Conservation (phyloP, 2,329 filamentous ascomycete species). For the Calcarisporium arbuscula region DNA sequence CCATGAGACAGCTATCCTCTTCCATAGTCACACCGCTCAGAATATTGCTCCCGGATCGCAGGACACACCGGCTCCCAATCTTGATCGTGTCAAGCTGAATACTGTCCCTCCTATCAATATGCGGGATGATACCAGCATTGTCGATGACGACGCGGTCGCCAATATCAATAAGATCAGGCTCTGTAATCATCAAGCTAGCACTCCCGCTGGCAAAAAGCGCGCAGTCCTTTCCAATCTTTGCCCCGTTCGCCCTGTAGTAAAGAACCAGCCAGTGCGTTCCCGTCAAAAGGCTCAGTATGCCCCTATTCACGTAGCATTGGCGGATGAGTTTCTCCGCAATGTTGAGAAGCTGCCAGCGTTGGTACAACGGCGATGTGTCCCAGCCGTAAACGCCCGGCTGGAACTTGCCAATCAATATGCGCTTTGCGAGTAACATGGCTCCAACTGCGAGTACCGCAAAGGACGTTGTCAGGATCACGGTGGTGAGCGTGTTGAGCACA, state of each 20-base stretch:
- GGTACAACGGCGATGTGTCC: slow-evolving; percentile 51
- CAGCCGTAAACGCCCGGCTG: slow-evolving; percentile 49
- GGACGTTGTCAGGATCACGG: slow-evolving; percentile 35
- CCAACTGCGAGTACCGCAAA: slow-evolving; percentile 37
- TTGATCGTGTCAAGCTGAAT: slow-evolving; percentile 47
- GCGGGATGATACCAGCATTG: slow-evolving; percentile 48
- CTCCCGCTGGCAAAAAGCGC: slow-evolving; percentile 47
- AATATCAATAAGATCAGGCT: slow-evolving; percentile 48
- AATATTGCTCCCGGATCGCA: slow-evolving; percentile 45
- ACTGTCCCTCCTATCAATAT: slow-evolving; percentile 51
- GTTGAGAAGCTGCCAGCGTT: slow-evolving; percentile 51
- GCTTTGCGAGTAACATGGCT: slow-evolving; percentile 42
- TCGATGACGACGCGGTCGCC: slow-evolving; percentile 48
- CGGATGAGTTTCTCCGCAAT: slow-evolving; percentile 44
- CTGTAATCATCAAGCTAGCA: slow-evolving; percentile 48
- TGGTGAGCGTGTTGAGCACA: too few species aligned
- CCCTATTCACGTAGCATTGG: slow-evolving; percentile 42
- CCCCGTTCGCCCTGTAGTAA: slow-evolving; percentile 49
- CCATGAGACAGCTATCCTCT: slow-evolving; percentile 44
- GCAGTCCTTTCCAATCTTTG: slow-evolving; percentile 47
- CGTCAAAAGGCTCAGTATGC: slow-evolving; percentile 46
- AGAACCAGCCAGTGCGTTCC: slow-evolving; percentile 45
- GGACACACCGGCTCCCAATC: slow-evolving; percentile 45
- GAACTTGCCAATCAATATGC: slow-evolving; percentile 44
- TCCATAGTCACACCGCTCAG: slow-evolving; percentile 48